These are phyloP conservation scores for Talaromyces albobiverticillius DNA, from an alignment of 2,329 filamentous ascomycete genomes.

Conservation along the genomic window DNA sequence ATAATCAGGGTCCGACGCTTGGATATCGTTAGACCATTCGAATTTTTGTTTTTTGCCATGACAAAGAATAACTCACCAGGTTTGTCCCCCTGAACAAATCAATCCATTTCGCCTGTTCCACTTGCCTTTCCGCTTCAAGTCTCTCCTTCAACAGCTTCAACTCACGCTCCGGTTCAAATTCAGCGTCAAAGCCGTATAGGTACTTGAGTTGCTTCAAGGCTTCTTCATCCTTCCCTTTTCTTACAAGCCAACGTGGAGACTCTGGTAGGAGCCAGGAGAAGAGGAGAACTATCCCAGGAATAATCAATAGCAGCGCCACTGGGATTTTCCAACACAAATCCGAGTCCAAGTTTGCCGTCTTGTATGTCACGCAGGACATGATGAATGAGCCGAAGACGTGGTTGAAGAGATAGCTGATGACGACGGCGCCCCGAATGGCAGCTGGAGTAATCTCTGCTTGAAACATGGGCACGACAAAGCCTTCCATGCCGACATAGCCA, in stretches of 20 bases:
- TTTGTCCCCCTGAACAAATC: conserved; percentile 16
- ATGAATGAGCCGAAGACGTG: not conserved
- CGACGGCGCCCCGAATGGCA: not conserved
- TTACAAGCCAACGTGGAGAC: not conserved
- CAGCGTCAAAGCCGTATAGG: not conserved
- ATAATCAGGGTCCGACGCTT: not conserved
- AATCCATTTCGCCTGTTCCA: no score
- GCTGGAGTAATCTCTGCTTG: conserved; percentile 3
- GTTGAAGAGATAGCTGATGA: not conserved
- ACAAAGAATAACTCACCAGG: conserved; percentile 6
- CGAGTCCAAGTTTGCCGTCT: not conserved
- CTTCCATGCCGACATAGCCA: not conserved
- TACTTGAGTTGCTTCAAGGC: not conserved
- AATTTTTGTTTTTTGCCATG: no score
- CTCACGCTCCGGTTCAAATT: not conserved
- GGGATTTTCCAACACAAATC: not conserved
- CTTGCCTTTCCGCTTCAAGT: conserved; percentile 15
- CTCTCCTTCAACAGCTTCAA: conserved; percentile 14
- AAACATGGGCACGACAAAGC: conserved; percentile 16
- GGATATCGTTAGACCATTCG: not conserved
- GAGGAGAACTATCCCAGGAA: not conserved
- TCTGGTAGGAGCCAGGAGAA: not conserved
- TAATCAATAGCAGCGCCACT: not conserved
- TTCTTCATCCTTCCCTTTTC: not conserved
- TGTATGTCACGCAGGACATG: not conserved